Evolutionary conservation across 1,284 basidiomycete genomes (phyloP), one percentile per base, ranked within the genome.

Genomic region (Cryptococcus depauperatus): DNA sequence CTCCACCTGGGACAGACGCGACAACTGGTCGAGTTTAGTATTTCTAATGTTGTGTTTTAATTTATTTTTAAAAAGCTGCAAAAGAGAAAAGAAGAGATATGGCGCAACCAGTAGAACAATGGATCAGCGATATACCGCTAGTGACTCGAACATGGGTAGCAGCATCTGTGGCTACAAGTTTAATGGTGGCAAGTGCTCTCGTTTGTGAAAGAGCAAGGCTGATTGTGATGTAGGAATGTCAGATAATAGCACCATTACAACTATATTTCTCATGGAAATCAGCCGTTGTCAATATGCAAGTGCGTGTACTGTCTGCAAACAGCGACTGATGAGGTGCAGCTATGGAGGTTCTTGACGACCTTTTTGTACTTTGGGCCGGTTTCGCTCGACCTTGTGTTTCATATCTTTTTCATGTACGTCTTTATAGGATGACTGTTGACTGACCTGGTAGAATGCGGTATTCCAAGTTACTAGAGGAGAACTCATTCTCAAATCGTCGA

Each of bases 311-410:
- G n/a, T n/a, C n/a, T n/a, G n/a, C n/a, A n/a, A n/a, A n/a, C n/a
- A n/a, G n/a, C n/a, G n/a, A n/a, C n/a, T n/a, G n/a, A n/a, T n/a
- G n/a, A n/a, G n/a, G n/a, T n/a, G n/a, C 57, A 96, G 85, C 75
- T 83, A 52, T 97, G 91, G 91, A 79, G 93, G 25, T 77, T 83
- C 35, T 69, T 85, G 43, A 95, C 91, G 22, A 91, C 85, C 7
- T 97, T 97, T 76, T 82, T 93, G 61, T 98, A 93, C 73, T 98
- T 97, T 70, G 93, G 93, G 9, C 79, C 83, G 0, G 79, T 97
- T 56, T 87, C 84, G 2, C 73, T 97, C n/a, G 92, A 97, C 66
- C 89, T 96, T 54, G 77, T 93, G 47, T 95, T 98, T 71, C 92
- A 97, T 67, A 76, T 98, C 47, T 95, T 96, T 77, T 97, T 97